phyloP scores from a whole-genome alignment of 768 basidiomycete genomes.

The Amanita pallidorosea region DNA sequence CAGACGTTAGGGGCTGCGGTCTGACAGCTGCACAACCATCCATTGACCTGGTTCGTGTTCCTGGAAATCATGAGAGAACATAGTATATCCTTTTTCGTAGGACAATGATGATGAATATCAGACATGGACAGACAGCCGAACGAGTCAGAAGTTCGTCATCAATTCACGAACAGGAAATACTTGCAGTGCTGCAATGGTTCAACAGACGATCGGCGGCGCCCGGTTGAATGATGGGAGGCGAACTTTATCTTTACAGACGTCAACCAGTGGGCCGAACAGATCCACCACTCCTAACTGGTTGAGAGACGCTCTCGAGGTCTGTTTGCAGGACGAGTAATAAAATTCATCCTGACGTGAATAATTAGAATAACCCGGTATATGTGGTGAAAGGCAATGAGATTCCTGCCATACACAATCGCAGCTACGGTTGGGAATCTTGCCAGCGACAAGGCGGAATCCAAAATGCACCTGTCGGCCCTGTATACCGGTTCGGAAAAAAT shows the following conservation, averaged over 20 bases:
- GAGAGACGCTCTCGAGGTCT: conserved; percentile 44
- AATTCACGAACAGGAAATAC: conserved; percentile 68
- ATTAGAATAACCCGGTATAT: conserved; percentile 50
- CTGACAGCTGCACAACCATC: neutral
- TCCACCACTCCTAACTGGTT: conserved; percentile 52
- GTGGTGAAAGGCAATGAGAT: conserved; percentile 35
- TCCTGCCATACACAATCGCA: conserved; percentile 11
- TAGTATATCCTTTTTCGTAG: conserved; percentile 6
- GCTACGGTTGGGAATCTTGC: neutral
- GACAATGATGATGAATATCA: neutral
- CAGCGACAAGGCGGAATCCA: conserved; percentile 5
- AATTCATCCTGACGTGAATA: neutral
- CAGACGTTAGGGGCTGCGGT: neutral
- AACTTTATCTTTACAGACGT: conserved; percentile 11
- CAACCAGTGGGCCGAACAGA: conserved; percentile 7
- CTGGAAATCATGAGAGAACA: neutral
- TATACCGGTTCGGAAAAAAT: conserved; percentile 18
- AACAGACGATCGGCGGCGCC: conserved; percentile 5
- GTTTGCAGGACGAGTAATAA: conserved; percentile 4
- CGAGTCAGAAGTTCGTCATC: conserved; percentile 46
- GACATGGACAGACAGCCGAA: conserved; percentile 54
- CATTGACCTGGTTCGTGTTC: neutral
- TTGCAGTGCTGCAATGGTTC: conserved; percentile 20
- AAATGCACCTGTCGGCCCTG: neutral
- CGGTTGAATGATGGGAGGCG: conserved; percentile 12